Conservation (phyloP, 345 rosid genomes). For the Cardamine chenopodiifolia region DNA sequence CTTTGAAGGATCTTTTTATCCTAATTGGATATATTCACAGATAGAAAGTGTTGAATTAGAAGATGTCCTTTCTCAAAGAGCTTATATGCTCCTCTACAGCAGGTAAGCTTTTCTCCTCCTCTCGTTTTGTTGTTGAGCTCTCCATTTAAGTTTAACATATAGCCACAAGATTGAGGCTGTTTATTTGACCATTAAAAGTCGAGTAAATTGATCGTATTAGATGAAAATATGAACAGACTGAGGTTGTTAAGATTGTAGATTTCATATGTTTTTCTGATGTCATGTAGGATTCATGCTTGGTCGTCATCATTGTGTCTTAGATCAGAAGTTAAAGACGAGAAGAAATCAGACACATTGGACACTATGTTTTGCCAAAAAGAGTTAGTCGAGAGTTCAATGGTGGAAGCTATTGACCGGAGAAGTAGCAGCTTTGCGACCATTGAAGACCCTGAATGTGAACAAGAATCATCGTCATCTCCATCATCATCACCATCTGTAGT, state of each 20-base stretch:
- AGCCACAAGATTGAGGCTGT: neutral
- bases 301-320: constrained; percentile 49
- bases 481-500: constrained; percentile 11
- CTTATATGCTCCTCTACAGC: constrained; percentile 96
- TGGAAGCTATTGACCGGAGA: constrained; percentile 1
- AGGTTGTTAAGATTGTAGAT: neutral
- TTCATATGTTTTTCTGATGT: neutral
- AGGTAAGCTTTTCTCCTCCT: constrained; percentile 51
- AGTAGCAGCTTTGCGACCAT: constrained; percentile 11
- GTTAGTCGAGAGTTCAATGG: constrained; percentile 32
- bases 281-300: constrained; percentile 59
- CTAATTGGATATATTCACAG: constrained; percentile 48
- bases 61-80: constrained; percentile 89
- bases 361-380: constrained; percentile 39
- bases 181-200: neutral
- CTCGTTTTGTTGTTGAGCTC: neutral
- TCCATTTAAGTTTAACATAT: neutral
- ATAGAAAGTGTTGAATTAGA: constrained; percentile 69
- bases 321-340: constrained; percentile 46
- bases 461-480: neutral
- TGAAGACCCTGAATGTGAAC: constrained; percentile 39
- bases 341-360: constrained; percentile 37
- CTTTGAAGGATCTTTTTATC: constrained; percentile 17
- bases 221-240: neutral
- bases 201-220: constrained; percentile 1